Evolutionary conservation across 495 filamentous ascomycete genomes (phyloP).

Genomic region (Talaromyces wortmannii): DNA sequence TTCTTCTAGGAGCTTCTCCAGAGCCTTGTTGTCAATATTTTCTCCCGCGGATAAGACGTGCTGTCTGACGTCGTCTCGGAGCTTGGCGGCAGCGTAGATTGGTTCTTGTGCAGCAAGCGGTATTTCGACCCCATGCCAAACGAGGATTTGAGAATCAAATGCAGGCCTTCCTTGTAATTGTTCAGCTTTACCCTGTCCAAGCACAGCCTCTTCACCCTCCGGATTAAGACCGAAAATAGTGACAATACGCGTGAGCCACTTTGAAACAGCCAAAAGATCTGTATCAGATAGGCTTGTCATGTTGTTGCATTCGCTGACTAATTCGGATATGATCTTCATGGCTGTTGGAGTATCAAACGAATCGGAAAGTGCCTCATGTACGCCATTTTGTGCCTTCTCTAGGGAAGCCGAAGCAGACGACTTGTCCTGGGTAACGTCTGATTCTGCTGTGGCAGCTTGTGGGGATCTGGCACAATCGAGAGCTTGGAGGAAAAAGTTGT

Average conservation of each 20-base stretch:
- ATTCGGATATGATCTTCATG: slow-evolving; percentile 65
- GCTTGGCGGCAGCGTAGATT: not conserved
- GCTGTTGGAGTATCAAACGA: slow-evolving; percentile 81
- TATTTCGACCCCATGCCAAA: not conserved
- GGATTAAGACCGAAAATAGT: slow-evolving; percentile 79
- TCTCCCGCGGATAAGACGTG: not conserved
- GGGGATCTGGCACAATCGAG: slow-evolving; percentile 24
- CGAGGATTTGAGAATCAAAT: not conserved
- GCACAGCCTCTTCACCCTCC: not conserved
- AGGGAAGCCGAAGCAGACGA: slow-evolving; percentile 24
- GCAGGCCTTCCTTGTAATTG: not conserved
- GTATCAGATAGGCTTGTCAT: slow-evolving; percentile 42
- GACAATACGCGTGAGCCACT: slow-evolving; percentile 81
- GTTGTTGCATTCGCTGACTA: slow-evolving; percentile 65
- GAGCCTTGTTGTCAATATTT: not conserved
- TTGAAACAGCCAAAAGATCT: slow-evolving; percentile 45
- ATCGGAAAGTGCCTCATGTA: slow-evolving; percentile 66
- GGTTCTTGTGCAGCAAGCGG: not conserved
- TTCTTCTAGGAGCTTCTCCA: not conserved
- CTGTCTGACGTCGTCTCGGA: not conserved
- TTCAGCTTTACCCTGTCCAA: not conserved
- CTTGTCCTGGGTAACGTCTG: not conserved
- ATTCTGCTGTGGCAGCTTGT: not conserved
- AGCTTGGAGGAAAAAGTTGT: slow-evolving; percentile 85
- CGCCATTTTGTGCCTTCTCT: slow-evolving; percentile 54